Evolutionary conservation across 768 basidiomycete genomes (phyloP).

Genomic region (Myochromella boudieri): DNA sequence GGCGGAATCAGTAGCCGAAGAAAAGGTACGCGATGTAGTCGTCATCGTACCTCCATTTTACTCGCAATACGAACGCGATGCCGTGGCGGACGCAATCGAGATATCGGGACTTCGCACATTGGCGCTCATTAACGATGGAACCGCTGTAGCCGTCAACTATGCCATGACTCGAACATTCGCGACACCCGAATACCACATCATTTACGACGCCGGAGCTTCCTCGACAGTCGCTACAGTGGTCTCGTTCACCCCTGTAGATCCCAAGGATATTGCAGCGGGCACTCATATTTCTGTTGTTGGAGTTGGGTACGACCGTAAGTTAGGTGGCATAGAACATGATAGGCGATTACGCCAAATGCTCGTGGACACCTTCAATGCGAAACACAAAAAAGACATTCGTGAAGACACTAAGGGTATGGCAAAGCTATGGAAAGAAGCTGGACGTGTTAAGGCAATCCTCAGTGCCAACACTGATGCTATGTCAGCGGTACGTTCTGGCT

Average conservation of each 20-base stretch:
- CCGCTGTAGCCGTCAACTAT: conserved; percentile 95
- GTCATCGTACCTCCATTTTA: conserved; percentile 91
- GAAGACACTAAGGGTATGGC: conserved; percentile 84
- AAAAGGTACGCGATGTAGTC: conserved; percentile 81
- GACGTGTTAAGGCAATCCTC: conserved; percentile 85
- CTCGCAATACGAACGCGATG: conserved; percentile 88
- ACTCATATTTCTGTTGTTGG: conserved; percentile 80
- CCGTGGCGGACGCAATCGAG: conserved; percentile 89
- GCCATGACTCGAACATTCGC: conserved; percentile 94
- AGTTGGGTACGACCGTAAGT: conserved; percentile 74
- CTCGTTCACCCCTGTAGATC: conserved; percentile 55
- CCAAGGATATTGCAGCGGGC: conserved; percentile 50
- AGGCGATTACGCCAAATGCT: conserved; percentile 80
- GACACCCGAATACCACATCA: conserved; percentile 77
- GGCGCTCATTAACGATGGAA: conserved; percentile 88
- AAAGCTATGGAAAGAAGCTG: conserved; percentile 93
- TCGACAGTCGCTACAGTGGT: conserved; percentile 78
- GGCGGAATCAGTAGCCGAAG: conserved; percentile 73
- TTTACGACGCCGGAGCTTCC: conserved; percentile 93
- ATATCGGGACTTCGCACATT: conserved; percentile 84
- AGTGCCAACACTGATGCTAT: conserved; percentile 87
- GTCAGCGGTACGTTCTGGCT: conserved; percentile 53
- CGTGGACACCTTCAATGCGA: conserved; percentile 69
- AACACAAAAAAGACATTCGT: conserved; percentile 66
- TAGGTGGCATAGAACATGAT: conserved; percentile 86